Evolutionary conservation across 106 monocot species (phyloP).

Genomic region (Allium fistulosum): DNA sequence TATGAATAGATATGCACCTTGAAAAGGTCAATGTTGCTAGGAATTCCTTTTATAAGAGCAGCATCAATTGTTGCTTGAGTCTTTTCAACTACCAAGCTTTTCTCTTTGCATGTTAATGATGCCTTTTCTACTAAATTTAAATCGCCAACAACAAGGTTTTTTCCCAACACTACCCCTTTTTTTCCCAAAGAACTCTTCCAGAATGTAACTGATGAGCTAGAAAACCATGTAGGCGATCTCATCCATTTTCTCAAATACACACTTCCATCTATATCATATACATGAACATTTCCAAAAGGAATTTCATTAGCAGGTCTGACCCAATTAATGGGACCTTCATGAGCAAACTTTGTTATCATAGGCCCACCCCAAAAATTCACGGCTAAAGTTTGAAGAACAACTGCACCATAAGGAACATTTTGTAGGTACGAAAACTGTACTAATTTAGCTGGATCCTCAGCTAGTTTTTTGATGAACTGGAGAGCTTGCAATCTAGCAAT

Average conservation of each 20-base stretch:
- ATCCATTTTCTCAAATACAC: slow-evolving; percentile 87
- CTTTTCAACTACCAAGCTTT: slow-evolving; percentile 64
- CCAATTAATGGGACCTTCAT: slow-evolving; percentile 18
- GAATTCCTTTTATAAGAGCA: slow-evolving; percentile 93
- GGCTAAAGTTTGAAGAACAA: slow-evolving; percentile 93
- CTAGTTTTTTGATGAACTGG: slow-evolving; percentile 59
- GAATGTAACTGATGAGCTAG: slow-evolving; percentile 54
- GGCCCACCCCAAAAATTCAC: slow-evolving; percentile 93
- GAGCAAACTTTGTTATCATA: slow-evolving; percentile 43
- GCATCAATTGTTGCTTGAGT: slow-evolving; percentile 93
- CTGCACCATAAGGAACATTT: slow-evolving; percentile 72
- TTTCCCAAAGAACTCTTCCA: slow-evolving; percentile 63
- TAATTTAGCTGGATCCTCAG: slow-evolving; percentile 83
- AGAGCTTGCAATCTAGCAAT: slow-evolving; percentile 86
- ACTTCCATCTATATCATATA: slow-evolving; percentile 86
- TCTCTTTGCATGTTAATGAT: slow-evolving; percentile 67
- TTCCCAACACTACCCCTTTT: slow-evolving; percentile 66
- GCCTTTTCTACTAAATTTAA: slow-evolving; percentile 70
- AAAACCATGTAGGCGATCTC: slow-evolving; percentile 71
- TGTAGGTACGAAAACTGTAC: slow-evolving; percentile 83
- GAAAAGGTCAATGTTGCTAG: slow-evolving; percentile 98
- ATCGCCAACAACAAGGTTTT: slow-evolving; percentile 79
- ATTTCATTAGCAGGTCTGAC: slow-evolving; percentile 29
- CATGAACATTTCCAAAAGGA: slow-evolving; percentile 26
- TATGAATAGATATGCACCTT: slow-evolving; percentile 44